Percentiles rank a stretch among this genome's conserved stretches.
These are phyloP conservation scores for Euphorbia pulcherrima DNA, from an alignment of 345 rosid species.

Conservation along the genomic window DNA sequence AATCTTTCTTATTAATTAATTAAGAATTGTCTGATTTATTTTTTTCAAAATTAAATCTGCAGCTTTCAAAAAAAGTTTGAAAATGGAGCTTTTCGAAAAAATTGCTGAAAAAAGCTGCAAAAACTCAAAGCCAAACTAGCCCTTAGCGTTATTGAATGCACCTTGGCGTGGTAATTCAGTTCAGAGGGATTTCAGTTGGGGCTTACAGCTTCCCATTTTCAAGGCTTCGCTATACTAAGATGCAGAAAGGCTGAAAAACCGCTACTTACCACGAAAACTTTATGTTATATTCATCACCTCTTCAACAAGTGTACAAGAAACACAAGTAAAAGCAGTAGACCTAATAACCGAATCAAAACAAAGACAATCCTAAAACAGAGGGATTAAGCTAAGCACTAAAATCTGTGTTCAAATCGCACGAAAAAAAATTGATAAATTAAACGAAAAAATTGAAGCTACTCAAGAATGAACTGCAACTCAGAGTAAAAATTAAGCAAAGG, in stretches of 20 bases:
- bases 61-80: no score
- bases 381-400: neutral
- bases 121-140: no score
- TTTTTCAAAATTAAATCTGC: no score
- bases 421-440: neutral
- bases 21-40: no score
- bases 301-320: neutral
- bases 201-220: no score
- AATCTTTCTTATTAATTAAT: no score
- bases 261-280: neutral
- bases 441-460: neutral
- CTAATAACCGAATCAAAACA: conserved; percentile 7
- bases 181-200: no score
- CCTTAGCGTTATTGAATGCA: no score
- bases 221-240: neutral
- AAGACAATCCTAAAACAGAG: neutral
- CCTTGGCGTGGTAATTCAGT: no score
- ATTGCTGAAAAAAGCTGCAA: no score
- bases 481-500: neutral
- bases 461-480: neutral
- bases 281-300: neutral
- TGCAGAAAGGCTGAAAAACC: neutral
- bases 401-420: neutral
- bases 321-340: conserved; percentile 1
- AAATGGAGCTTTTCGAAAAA: no score